Conservation (phyloP, 805 yeast genomes). For the Kockiozyma suomiensis region DNA sequence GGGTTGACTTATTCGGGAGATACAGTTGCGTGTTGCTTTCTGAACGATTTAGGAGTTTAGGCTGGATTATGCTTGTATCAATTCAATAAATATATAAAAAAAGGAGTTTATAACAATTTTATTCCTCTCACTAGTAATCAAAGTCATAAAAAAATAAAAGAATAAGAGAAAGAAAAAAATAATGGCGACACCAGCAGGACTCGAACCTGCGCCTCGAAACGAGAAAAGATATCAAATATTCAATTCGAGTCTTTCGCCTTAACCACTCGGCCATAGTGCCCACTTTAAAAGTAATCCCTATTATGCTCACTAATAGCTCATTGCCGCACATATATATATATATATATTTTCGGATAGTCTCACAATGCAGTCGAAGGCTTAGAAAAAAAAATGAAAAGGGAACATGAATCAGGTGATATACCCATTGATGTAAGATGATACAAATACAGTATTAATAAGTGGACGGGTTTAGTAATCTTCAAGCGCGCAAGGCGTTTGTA, state of each 20-base stretch:
- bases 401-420: too few species aligned
- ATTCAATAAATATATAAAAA: background rate
- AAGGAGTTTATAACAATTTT: background rate
- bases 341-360: too few species aligned
- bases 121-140: background rate
- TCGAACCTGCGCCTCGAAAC: constrained; percentile 40
- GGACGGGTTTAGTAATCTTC: too few species aligned
- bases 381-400: too few species aligned
- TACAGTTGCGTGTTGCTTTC: too few species aligned
- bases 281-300: background rate
- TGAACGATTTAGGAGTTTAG: background rate
- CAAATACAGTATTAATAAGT: too few species aligned
- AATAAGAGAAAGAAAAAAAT: background rate
- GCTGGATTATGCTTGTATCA: background rate
- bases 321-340: too few species aligned
- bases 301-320: too few species aligned
- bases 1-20: too few species aligned
- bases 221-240: constrained; percentile 35
- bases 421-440: too few species aligned
- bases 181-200: constrained; percentile 38
- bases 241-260: constrained; percentile 39
- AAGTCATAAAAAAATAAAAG: background rate
- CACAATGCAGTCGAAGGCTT: too few species aligned
- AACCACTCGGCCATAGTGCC: constrained; percentile 40
- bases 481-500: too few species aligned